These are phyloP conservation scores for Penicillium sp. DNA, from an alignment of 2,329 filamentous ascomycete genomes.

Conservation along the genomic window DNA sequence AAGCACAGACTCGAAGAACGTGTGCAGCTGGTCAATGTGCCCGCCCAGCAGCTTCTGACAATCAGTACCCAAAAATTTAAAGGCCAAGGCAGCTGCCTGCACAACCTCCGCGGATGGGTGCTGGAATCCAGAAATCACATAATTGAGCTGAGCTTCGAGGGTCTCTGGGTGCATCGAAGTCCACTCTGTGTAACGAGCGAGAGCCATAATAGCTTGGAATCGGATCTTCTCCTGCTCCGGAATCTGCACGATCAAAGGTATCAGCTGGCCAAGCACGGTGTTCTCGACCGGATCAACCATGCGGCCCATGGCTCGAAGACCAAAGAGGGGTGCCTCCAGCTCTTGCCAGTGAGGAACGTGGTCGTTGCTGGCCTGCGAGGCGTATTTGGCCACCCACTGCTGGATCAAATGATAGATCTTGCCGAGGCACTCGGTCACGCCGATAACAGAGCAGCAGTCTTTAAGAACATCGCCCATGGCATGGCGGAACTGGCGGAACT, in stretches of 20 bases:
- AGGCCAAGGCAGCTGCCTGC: slow-evolving; percentile 85
- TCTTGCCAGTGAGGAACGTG: slow-evolving; percentile 94
- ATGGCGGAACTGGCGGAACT: slow-evolving; percentile 94
- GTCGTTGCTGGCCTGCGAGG: slow-evolving; percentile 69
- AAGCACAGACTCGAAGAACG: slow-evolving; percentile 87
- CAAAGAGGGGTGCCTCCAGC: slow-evolving; percentile 91
- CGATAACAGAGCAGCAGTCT: slow-evolving; percentile 94
- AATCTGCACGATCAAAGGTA: slow-evolving; percentile 90
- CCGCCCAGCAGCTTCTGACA: slow-evolving; percentile 83
- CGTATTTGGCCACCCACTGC: slow-evolving; percentile 83
- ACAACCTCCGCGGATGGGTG: slow-evolving; percentile 88
- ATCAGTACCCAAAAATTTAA: slow-evolving; percentile 97
- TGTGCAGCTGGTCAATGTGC: slow-evolving; percentile 82
- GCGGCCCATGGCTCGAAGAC: slow-evolving; percentile 91
- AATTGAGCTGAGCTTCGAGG: slow-evolving; percentile 88
- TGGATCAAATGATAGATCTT: slow-evolving; percentile 89
- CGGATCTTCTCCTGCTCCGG: slow-evolving; percentile 96
- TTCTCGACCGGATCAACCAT: slow-evolving; percentile 92
- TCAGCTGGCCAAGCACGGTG: slow-evolving; percentile 84
- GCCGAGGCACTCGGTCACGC: slow-evolving; percentile 82
- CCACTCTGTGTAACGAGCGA: slow-evolving; percentile 97
- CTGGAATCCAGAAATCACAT: slow-evolving; percentile 90
- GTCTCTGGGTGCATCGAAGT: slow-evolving; percentile 92
- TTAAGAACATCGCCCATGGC: slow-evolving; percentile 98
- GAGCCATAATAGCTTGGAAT: slow-evolving; percentile 96